Evolutionary conservation across 108 stramenopile genomes (phyloP), one percentile per base, ranked within the genome.

Genomic region (Nitzschia sp.): DNA sequence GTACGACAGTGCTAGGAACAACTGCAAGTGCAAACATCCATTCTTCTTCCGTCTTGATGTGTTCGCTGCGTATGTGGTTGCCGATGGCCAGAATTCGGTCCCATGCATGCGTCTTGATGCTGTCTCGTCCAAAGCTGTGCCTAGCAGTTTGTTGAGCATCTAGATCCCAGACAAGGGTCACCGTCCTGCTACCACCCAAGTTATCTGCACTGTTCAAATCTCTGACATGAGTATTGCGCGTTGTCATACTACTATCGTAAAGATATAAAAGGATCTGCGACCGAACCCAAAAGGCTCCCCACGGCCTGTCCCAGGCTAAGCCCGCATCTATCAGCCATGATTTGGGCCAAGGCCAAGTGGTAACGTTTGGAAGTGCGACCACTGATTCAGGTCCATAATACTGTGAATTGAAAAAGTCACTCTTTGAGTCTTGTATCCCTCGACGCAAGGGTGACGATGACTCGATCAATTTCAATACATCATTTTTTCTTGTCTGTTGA

Each of bases 241-340:
- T 9, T 9, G 6, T 41, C 38, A 41, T 41, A 13, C 38, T 41
- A 41, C 9, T 13, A 41, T 6, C 38, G 38, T 41, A 41, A 41
- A 41, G 38, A 41, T 50, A 50, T 4, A n/a, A 21, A 4, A 50
- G 21, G 19, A 44, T 41, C 26, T 61, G 60, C 16, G 60, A 41
- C 13, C 36, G 41, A 23, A 61, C 13, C 60, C 60, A 61, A 45
- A 61, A 61, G 13, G 41, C 36, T 32, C 60, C 60, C 60, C 60
- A 61, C n/a, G 23, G 22, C 32, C 60, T 36, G 21, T 61, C 60
- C 60, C 41, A 45, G 23, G 60, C 16, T 25, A 38, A 26, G 13
- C 60, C 60, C 4, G 16, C 36, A 41, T 61, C 60, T 2, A 61
- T 13, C 60, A 61, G 32, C 60, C 60, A 61, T 0, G 60, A 44